A percentile compares a stretch with the other conserved stretches of the same genome.
These are phyloP conservation scores for Neoboletus brunneissimus DNA, from an alignment of 768 basidiomycete genomes.

Conservation along the genomic window DNA sequence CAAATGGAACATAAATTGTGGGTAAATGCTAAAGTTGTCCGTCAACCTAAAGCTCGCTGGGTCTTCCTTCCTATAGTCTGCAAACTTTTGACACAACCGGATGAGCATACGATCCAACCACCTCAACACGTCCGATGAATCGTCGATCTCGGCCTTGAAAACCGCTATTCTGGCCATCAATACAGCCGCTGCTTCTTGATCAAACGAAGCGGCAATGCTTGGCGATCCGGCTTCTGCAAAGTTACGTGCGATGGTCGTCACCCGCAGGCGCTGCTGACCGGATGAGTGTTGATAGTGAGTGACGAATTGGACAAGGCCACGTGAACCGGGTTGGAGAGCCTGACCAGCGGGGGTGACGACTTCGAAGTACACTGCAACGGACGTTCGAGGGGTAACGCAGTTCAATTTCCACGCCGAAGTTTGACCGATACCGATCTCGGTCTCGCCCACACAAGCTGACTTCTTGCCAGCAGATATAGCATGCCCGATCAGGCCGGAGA, in stretches of 20 bases:
- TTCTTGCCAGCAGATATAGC: slow-evolving; percentile 98
- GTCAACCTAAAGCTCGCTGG: slow-evolving; percentile 88
- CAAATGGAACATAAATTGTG: slow-evolving; percentile 99
- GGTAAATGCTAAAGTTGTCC: slow-evolving; percentile 98
- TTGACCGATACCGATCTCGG: slow-evolving; percentile 97
- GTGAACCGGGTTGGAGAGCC: slow-evolving; percentile 81
- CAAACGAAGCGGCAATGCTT: slow-evolving; percentile 88
- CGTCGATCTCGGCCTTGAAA: slow-evolving; percentile 99
- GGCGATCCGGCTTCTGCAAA: slow-evolving; percentile 98
- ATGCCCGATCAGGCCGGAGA: slow-evolving; percentile 96
- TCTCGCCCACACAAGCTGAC: slow-evolving; percentile 94
- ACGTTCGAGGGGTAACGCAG: slow-evolving; percentile 80
- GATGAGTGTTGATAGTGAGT: slow-evolving; percentile 98
- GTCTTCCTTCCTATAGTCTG: slow-evolving; percentile 98
- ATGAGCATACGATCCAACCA: slow-evolving; percentile 99
- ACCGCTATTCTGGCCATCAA: slow-evolving; percentile 98
- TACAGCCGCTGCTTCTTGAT: slow-evolving; percentile 97
- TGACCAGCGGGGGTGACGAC: slow-evolving; percentile 97
- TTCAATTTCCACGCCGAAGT: slow-evolving; percentile 99
- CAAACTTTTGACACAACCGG: slow-evolving; percentile 97
- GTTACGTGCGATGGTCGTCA: slow-evolving; percentile 97
- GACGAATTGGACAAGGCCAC: slow-evolving; percentile 96
- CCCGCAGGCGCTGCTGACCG: slow-evolving; percentile 91
- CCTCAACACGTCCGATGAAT: slow-evolving; percentile 91
- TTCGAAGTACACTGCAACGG: slow-evolving; percentile 94